Conservation (phyloP, 176 grass and related monocot species). For the Phragmites australis region DNA sequence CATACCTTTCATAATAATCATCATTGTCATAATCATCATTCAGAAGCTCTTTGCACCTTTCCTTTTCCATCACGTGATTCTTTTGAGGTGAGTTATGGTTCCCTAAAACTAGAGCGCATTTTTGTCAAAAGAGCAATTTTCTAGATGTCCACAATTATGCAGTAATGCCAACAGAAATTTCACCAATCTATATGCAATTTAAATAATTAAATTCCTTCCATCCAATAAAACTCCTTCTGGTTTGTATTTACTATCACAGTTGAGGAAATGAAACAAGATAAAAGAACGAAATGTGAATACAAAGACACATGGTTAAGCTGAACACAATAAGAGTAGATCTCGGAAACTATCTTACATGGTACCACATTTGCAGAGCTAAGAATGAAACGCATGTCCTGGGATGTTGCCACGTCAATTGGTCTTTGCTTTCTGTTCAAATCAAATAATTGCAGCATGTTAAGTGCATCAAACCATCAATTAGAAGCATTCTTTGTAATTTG, state of each 20-base stretch:
- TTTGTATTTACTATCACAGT: background rate
- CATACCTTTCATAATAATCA: slow-evolving; percentile 42
- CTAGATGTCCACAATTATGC: background rate
- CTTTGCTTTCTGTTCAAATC: slow-evolving; percentile 55
- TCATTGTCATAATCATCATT: slow-evolving; percentile 36
- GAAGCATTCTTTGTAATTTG: background rate
- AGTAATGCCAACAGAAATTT: slow-evolving; percentile 20
- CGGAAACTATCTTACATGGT: slow-evolving; percentile 38
- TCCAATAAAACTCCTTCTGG: background rate
- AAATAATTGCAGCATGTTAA: slow-evolving; percentile 29
- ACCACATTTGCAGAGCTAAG: slow-evolving; percentile 51
- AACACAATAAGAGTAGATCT: background rate
- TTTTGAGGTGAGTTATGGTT: slow-evolving; percentile 36
- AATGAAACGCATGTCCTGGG: slow-evolving; percentile 62
- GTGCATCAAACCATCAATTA: background rate
- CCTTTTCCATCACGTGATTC: slow-evolving; percentile 27
- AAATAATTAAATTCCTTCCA: slow-evolving; percentile 1
- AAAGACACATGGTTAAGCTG: background rate
- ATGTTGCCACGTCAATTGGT: slow-evolving; percentile 52
- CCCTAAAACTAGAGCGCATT: slow-evolving; percentile 31
- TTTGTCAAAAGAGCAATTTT: slow-evolving; percentile 14
- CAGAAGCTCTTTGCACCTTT: slow-evolving; percentile 44
- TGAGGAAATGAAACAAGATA: slow-evolving; percentile 19
- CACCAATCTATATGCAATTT: slow-evolving; percentile 18
- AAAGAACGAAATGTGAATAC: background rate